Evolutionary conservation across 2,329 filamentous ascomycete species (phyloP).

Genomic region (Raffaelea ambrosiae): DNA sequence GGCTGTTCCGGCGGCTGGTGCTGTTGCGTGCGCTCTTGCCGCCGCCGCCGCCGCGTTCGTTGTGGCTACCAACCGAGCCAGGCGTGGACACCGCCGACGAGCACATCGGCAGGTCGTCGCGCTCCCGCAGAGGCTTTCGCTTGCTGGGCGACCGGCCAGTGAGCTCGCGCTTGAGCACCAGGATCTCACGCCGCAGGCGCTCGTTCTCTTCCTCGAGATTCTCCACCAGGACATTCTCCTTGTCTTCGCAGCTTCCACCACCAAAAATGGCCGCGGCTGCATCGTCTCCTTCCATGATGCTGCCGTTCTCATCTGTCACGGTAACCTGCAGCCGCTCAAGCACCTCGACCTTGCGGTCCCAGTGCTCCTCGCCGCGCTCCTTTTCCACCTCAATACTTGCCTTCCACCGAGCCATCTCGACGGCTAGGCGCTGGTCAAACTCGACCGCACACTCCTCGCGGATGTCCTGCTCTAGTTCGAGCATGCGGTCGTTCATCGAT

Average conservation of each 20-base stretch:
- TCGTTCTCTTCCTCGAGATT: slow-evolving; percentile 66
- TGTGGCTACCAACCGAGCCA: neutral
- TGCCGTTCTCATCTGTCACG: slow-evolving; percentile 11
- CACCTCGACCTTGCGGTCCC: slow-evolving; percentile 71
- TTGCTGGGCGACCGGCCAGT: slow-evolving; percentile 55
- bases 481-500: slow-evolving; percentile 56
- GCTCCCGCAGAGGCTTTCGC: slow-evolving; percentile 44
- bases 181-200: slow-evolving; percentile 55
- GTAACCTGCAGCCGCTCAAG: slow-evolving; percentile 32
- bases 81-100: slow-evolving; percentile 1
- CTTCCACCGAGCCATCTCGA: slow-evolving; percentile 77
- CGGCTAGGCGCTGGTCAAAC: slow-evolving; percentile 68
- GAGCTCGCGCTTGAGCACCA: slow-evolving; percentile 57
- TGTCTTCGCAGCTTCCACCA: slow-evolving; percentile 31
- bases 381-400: slow-evolving; percentile 67
- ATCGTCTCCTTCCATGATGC: slow-evolving; percentile 33
- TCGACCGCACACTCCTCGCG: slow-evolving; percentile 84
- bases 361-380: slow-evolving; percentile 73
- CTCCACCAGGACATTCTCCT: slow-evolving; percentile 54
- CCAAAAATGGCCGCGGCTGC: no score
- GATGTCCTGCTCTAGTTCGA: slow-evolving; percentile 70
- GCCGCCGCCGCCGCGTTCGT: no score
- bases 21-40: neutral
- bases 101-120: slow-evolving; percentile 33
- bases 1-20: neutral